Evolutionary conservation across 371 early-diverging fungal species (phyloP), one percentile per base, ranked within the genome.

Genomic region (Sporodiniella umbellata): DNA sequence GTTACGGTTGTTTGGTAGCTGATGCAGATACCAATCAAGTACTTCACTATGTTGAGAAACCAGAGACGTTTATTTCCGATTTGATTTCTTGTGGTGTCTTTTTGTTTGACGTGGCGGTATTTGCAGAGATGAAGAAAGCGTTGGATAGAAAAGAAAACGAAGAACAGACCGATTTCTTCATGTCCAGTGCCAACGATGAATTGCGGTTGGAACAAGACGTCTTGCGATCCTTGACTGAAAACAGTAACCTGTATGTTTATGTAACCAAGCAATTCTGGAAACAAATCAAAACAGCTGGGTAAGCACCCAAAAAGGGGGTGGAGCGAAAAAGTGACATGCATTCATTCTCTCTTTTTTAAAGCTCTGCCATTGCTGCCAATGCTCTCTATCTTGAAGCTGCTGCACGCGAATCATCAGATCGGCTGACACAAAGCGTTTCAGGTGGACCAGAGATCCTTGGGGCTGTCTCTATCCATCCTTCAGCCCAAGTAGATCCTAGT

Each of bases 21-120:
- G 86, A 94, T 58, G 72, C 84, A 3, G 87, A 87, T 25, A 92
- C 89, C 11, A 71, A 84, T 42, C 86, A 93, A 65, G 96, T 95
- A 0, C 75, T 92, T 53, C 98, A 98, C 70, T 98, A 96, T 67
- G 96, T 96, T 22, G 97, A 98, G 66, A 98, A 98, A 74, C 98
- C 97, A 8, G 93, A 96, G 63, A 80, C 93, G 0, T 95, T 93
- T 61, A 82, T 98, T 55, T 92, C 93, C 42, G 90, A 98, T 68
- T 62, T 93, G 62, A 94, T 94, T 59, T 92, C 92, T 18, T 94
- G 95, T 48, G 98, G 96, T 60, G 88, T 95, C 17, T 96, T 93
- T 60, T 70, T 96, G 47, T 96, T 98, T 71, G 85, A 88, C 62
- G 70, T 71, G 42, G 80, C 87, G 42, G 86, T 98, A 38, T 95